These are phyloP conservation scores for Truncatella angustata DNA, from an alignment of 2,329 filamentous ascomycete species.

Conservation along the genomic window DNA sequence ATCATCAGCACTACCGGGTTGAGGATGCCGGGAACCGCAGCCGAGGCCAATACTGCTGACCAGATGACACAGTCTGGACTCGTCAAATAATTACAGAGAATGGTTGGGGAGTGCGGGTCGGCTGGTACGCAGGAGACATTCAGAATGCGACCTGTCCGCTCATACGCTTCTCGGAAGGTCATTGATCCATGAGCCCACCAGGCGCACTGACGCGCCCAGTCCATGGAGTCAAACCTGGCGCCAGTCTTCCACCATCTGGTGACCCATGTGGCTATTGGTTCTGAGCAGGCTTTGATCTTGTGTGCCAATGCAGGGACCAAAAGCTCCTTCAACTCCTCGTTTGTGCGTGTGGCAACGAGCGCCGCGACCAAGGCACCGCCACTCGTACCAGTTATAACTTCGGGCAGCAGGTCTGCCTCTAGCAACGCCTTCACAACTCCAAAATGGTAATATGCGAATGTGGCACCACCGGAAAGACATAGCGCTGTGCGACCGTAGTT, in stretches of 20 bases:
- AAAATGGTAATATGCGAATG: slow-evolving; percentile 96
- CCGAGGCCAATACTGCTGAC: slow-evolving; percentile 92
- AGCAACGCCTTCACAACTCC: slow-evolving; percentile 87
- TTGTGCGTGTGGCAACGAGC: slow-evolving; percentile 82
- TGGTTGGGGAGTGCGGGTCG: slow-evolving; percentile 88
- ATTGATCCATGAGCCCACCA: slow-evolving; percentile 93
- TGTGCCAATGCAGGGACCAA: slow-evolving; percentile 84
- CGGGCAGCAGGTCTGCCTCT: slow-evolving; percentile 80
- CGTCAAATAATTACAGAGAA: slow-evolving; percentile 93
- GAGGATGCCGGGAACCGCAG: slow-evolving; percentile 91
- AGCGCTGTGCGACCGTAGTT: slow-evolving; percentile 92
- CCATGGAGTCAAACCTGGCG: slow-evolving; percentile 87
- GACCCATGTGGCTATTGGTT: slow-evolving; percentile 73
- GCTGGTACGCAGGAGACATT: slow-evolving; percentile 96
- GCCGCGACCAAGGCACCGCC: slow-evolving; percentile 89
- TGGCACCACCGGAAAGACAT: slow-evolving; percentile 88
- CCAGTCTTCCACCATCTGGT: slow-evolving; percentile 89
- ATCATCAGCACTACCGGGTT: slow-evolving; percentile 94
- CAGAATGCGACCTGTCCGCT: slow-evolving; percentile 87
- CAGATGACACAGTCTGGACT: slow-evolving; percentile 97
- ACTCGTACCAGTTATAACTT: slow-evolving; percentile 95
- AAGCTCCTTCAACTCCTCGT: slow-evolving; percentile 83
- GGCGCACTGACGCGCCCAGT: slow-evolving; percentile 80
- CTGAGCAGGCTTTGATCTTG: slow-evolving; percentile 81
- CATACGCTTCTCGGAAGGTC: slow-evolving; percentile 93